Conservation (phyloP, 495 filamentous ascomycete genomes). For the Haplographium delicatum region DNA sequence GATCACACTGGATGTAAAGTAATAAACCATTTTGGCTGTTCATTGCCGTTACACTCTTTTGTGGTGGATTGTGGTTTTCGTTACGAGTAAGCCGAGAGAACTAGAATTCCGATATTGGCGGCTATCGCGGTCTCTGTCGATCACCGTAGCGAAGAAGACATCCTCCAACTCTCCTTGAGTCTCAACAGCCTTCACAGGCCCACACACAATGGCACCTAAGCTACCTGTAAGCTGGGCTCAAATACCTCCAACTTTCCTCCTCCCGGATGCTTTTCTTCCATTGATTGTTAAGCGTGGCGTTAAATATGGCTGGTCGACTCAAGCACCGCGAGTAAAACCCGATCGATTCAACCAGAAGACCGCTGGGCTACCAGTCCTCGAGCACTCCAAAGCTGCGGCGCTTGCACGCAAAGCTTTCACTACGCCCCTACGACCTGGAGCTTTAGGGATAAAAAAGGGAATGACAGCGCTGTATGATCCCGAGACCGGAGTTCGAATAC, state of each 20-base stretch:
- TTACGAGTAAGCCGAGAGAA: background rate
- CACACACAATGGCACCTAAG: conserved; percentile 46
- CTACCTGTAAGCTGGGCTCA: conserved; percentile 44
- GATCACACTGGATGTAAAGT: conserved; percentile 81
- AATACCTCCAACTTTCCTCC: conserved; percentile 31
- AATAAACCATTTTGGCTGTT: conserved; percentile 72
- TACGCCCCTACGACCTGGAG: conserved; percentile 75
- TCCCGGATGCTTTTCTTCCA: conserved; percentile 39
- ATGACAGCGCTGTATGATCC: conserved; percentile 87
- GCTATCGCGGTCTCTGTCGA: conserved; percentile 11
- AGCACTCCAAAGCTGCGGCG: conserved; percentile 70
- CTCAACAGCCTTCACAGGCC: background rate
- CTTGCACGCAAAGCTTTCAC: conserved; percentile 71
- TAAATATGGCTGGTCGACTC: conserved; percentile 50
- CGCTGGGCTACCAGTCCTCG: conserved; percentile 50
- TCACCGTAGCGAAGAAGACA: conserved; percentile 18
- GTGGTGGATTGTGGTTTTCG: background rate
- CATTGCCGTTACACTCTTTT: conserved; percentile 17
- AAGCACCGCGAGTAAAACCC: conserved; percentile 27
- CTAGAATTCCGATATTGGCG: conserved; percentile 21
- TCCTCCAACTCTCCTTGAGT: conserved; percentile 6
- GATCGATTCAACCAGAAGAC: conserved; percentile 46
- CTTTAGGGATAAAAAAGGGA: conserved; percentile 83
- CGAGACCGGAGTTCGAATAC: conserved; percentile 65
- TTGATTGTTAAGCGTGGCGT: conserved; percentile 41